Evolutionary conservation across 2,329 filamentous ascomycete species (phyloP).

Genomic region (Pseudocercospora vitis): DNA sequence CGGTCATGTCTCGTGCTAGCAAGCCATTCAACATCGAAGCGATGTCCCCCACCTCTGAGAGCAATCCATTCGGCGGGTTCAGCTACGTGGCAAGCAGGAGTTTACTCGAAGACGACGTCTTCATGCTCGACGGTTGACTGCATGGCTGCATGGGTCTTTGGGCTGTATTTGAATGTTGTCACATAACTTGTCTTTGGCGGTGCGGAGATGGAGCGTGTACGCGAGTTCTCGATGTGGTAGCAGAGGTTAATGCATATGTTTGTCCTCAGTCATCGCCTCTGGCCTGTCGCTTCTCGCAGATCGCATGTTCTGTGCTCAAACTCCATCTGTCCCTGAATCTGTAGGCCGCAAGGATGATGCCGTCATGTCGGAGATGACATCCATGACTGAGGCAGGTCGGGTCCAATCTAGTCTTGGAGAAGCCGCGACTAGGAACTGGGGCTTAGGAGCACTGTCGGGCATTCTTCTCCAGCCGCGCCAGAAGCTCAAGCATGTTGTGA

Average conservation of each 20-base stretch:
- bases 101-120: constrained; percentile 45
- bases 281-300: neutral
- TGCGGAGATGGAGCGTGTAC: neutral
- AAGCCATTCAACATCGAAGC: constrained; percentile 26
- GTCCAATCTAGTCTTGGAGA: neutral
- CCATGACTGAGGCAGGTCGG: neutral
- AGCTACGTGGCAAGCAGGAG: constrained; percentile 56
- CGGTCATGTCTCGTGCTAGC: constrained; percentile 51
- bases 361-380: neutral
- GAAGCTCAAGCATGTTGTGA: too few species aligned
- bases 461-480: too few species aligned
- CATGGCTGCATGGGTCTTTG: constrained; percentile 16
- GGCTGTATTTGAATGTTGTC: neutral
- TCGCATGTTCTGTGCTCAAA: neutral
- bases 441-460: too few species aligned
- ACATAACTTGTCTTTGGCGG: neutral
- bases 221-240: neutral
- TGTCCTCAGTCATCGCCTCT: too few species aligned
- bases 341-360: neutral
- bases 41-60: constrained; percentile 32
- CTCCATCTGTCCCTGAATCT: neutral
- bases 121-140: constrained; percentile 39
- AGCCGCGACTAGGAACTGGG: neutral
- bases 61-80: constrained; percentile 55
- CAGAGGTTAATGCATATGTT: too few species aligned